Evolutionary conservation across 176 grass and related monocot species (phyloP).

Genomic region (Carex scoparia): DNA sequence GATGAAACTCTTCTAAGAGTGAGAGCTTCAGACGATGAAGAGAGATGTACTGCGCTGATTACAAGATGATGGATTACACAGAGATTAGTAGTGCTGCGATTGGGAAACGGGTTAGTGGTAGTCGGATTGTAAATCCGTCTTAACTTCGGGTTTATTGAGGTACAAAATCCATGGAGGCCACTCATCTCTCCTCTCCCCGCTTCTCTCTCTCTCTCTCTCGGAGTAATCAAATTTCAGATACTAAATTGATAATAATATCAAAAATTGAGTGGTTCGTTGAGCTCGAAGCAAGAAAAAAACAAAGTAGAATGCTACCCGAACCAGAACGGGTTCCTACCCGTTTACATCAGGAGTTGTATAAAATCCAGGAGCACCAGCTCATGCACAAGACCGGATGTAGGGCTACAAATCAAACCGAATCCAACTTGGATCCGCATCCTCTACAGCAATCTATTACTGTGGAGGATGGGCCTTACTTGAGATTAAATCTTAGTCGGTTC

Average conservation of each 20-base stretch:
- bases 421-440: too few species aligned
- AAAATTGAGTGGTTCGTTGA: constrained; percentile 26
- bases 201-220: not conserved
- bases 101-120: constrained; percentile 13
- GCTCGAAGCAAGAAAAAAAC: not conserved
- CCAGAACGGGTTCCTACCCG: not conserved
- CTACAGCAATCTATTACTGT: too few species aligned
- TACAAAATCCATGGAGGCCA: not conserved
- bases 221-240: too few species aligned
- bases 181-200: constrained; percentile 16
- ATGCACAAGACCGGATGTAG: not conserved
- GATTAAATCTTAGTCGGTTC: too few species aligned
- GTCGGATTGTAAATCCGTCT: not conserved
- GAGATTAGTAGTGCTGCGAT: not conserved
- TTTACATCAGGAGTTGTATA: not conserved
- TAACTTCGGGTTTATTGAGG: constrained; percentile 11
- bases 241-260: not conserved
- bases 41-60: not conserved
- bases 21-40: not conserved
- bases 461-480: too few species aligned
- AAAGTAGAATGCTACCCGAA: not conserved
- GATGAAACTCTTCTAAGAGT: constrained; percentile 16
- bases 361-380: not conserved
- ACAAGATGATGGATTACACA: not conserved
- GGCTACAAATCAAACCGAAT: too few species aligned